Evolutionary conservation across 2,329 filamentous ascomycete genomes (phyloP), one percentile per base, ranked within the genome.

Genomic region (Penicillium sp.): DNA sequence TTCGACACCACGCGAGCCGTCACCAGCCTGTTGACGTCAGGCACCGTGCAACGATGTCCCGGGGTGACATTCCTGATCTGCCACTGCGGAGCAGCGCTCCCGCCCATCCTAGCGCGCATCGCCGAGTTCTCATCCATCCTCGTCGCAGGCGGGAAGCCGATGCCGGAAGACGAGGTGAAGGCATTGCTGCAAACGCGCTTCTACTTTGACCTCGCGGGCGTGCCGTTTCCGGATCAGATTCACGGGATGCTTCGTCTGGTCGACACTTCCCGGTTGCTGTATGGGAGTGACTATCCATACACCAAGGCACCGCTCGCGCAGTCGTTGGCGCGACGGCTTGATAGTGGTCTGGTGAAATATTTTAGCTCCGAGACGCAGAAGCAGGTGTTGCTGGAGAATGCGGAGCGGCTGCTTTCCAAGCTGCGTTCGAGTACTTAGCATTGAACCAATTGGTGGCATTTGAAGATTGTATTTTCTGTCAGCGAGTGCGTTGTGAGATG

Each of bases 211-310:
- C 52, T 77, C 20, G 75, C 75, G 0, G 76, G 75, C 0, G 68
- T 74, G n/a, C 63, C 67, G 0, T 76, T 77, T 39, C 68, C 67
- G 1, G 62, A 71, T 8, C 74, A 77, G 56, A 63, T 77, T 20
- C 67, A 70, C 36, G 74, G 71, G 1, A 57, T 77, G 39, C 53
- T 78, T 11, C 53, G 69, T 9, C 63, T 69, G 0, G 64, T 70
- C 6, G 60, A 65, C 3, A 60, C 69, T 36, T 57, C 67, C n/a
- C 62, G 64, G 30, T 38, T 79, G 21, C 33, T 78, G 40, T 79
- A 77, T 60, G 76, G 76, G 3, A 75, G 66, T 41, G 75, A 79
- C 49, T 79, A 68, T 42, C 74, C 75, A 0, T 78, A 71, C 41
- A 78, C 74, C 1, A 63, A 64, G 4, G 63, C 59, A 2, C 43